A percentile compares a stretch with the other conserved stretches of the same genome.
Conservation (phyloP, 2,329 filamentous ascomycete genomes). For the Aspergillus piperis region DNA sequence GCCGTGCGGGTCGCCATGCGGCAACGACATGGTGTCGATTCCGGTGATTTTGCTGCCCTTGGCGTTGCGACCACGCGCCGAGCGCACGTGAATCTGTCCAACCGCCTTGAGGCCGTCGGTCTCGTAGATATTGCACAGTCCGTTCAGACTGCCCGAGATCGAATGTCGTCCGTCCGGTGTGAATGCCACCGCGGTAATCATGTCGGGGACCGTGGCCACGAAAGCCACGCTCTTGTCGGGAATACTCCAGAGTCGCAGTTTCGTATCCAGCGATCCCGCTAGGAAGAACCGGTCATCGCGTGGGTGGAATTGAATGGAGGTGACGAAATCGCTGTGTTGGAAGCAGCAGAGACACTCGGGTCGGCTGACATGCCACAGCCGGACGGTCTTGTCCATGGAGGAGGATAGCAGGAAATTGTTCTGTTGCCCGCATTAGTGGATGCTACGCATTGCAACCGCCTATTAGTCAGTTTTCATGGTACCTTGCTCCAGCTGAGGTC, state of each 20-base stretch:
- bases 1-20: slow-evolving; percentile 58
- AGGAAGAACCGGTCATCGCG: slow-evolving; percentile 95
- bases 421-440: slow-evolving; percentile 31
- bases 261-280: slow-evolving; percentile 86
- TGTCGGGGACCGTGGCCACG: slow-evolving; percentile 72
- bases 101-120: slow-evolving; percentile 85
- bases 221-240: slow-evolving; percentile 93
- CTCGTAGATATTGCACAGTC: slow-evolving; percentile 85
- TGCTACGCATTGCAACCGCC: background rate
- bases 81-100: slow-evolving; percentile 89
- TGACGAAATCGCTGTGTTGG: slow-evolving; percentile 92
- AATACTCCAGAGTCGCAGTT: slow-evolving; percentile 91
- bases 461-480: slow-evolving; percentile 12
- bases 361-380: slow-evolving; percentile 87
- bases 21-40: slow-evolving; percentile 72
- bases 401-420: slow-evolving; percentile 96
- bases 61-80: slow-evolving; percentile 85
- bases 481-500: slow-evolving; percentile 96
- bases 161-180: slow-evolving; percentile 87
- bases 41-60: slow-evolving; percentile 98
- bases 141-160: slow-evolving; percentile 84
- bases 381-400: slow-evolving; percentile 97
- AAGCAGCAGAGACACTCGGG: slow-evolving; percentile 88
- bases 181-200: slow-evolving; percentile 93
- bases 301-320: slow-evolving; percentile 91